Evolutionary conservation across 1,139 yeast species (phyloP), one percentile per base, ranked within the genome.

Genomic region (Hansenula anomala): DNA sequence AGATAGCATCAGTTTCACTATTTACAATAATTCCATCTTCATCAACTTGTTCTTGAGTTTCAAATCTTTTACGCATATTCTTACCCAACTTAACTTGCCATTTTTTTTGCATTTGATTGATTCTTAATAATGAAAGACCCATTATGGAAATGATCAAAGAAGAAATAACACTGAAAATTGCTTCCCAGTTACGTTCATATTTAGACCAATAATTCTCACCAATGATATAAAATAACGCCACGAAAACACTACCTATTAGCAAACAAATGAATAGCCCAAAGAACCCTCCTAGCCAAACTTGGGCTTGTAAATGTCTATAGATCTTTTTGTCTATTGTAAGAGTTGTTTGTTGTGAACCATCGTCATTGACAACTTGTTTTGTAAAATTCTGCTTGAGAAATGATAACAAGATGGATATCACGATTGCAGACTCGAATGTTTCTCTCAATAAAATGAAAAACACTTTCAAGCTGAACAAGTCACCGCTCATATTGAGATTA

Each of bases 181-280:
- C 95, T 67, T 87, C 95, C 95, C 95, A 86, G 39, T 85, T 67
- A 57, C 85, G 90, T 59, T 87, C 95, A 24, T 90, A 75, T 28
- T 63, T 60, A 15, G 83, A 59, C 95, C 95, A 86, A 47, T 84
- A 69, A 67, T 86, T 87, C 38, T 73, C 74, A 43, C 82, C 82
- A 37, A 84, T 69, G 26, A 79, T 62, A 58, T 87, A 86, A 63
- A 82, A 87, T 30, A 83, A 77, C 54, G 87, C 90, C 56, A 87
- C 84, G 62, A 86, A 86, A 30, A 83, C 89, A 59, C 80, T 75
- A 48, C 95, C 96, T 44, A 86, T 66, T 44, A 75, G 63, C 36
- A 84, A 59, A 73, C 95, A 86, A 35, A 83, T 63, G 14, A 80
- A 42, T 10, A 86, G 64, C 36, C 95, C 96, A 20, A 71, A 41